Percentiles rank a stretch among this genome's conserved stretches.
phyloP scores from a whole-genome alignment of 129 eudicot genomes.

The Daucus carota region DH1_v3.0 NC_030386.2:36606501-36607000 shows the following conservation, averaged over 20 bases:
- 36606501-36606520: constrained; percentile 10
- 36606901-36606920: no score
- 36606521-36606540: constrained; percentile 11
- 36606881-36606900: no score
- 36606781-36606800: not conserved
- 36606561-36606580: constrained; percentile 85
- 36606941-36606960: no score
- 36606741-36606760: not conserved
- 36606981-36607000: no score
- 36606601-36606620: constrained; percentile 98
- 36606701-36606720: no score
- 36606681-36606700: constrained; percentile 37
- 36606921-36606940: no score
- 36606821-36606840: no score
- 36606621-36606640: constrained; percentile 94
- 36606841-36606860: no score
- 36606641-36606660: constrained; percentile 82
- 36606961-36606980: no score
- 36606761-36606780: not conserved
- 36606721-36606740: not conserved
- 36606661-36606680: constrained; percentile 88
- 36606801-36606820: not conserved
- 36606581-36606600: constrained; percentile 82
- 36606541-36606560: constrained; percentile 92
- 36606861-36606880: no score